Evolutionary conservation across 768 basidiomycete species (phyloP).

Genomic region (Macrolepiota fuliginosa): DNA sequence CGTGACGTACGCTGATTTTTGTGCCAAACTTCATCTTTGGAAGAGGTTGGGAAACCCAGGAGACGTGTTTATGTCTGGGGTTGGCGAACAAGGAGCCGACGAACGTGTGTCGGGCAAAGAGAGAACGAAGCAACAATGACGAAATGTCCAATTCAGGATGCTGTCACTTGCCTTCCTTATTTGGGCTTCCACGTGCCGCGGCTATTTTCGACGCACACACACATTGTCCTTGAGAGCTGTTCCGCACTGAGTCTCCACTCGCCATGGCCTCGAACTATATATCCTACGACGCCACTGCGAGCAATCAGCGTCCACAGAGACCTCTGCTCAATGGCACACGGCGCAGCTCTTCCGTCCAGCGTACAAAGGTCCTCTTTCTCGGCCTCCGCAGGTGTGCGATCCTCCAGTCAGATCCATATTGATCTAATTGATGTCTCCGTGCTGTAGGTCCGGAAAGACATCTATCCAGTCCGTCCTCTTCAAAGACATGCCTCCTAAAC

Average conservation of each 20-base stretch:
- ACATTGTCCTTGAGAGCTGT: not conserved
- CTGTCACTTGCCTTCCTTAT: not conserved
- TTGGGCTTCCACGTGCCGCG: not conserved
- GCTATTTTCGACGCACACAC: conserved; percentile 10
- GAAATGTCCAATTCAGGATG: not conserved
- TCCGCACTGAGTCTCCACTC: not conserved
- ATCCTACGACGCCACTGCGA: conserved; percentile 30
- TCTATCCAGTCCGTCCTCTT: conserved; percentile 92
- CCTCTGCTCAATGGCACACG: conserved; percentile 28
- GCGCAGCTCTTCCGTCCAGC: conserved; percentile 28
- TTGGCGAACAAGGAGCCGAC: conserved; percentile 11
- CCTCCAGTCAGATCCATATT: conserved; percentile 1
- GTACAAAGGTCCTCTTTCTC: conserved; percentile 71
- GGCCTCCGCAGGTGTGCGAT: conserved; percentile 62
- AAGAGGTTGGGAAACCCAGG: not conserved
- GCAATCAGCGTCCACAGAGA: conserved; percentile 22
- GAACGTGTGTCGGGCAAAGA: conserved; percentile 26
- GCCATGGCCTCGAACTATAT: conserved; percentile 21
- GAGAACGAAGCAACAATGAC: not conserved
- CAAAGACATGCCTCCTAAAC: conserved; percentile 75
- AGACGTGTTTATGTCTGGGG: not conserved
- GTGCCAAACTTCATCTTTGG: conserved; percentile 74
- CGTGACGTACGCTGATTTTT: conserved; percentile 57
- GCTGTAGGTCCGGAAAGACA: conserved; percentile 82
- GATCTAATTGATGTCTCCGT: conserved; percentile 1